Evolutionary conservation across 179 eudicot species (phyloP).

Genomic region (Nepenthes alata): DNA sequence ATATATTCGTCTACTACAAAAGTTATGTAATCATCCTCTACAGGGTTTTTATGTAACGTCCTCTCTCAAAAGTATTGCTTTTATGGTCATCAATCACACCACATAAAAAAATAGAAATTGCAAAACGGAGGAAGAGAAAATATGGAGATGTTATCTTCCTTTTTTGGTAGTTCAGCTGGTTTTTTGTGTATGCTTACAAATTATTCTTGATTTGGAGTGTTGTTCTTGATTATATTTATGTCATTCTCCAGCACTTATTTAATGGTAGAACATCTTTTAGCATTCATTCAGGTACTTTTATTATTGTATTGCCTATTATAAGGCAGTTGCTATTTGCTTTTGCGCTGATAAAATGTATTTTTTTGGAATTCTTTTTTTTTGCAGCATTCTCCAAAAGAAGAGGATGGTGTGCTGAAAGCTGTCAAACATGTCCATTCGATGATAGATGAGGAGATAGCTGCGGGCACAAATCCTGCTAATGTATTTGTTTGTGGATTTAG

Average conservation of each 20-base stretch:
- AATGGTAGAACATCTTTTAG: neutral
- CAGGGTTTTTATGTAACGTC: too few species aligned
- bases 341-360: neutral
- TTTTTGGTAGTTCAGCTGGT: too few species aligned
- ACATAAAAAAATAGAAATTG: too few species aligned
- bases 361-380: neutral
- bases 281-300: neutral
- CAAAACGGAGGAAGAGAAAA: too few species aligned
- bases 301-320: neutral
- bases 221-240: too few species aligned
- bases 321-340: neutral
- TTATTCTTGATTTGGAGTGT: too few species aligned
- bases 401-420: constrained; percentile 57
- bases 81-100: too few species aligned
- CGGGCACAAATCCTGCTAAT: constrained; percentile 71
- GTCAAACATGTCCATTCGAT: constrained; percentile 66
- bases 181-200: too few species aligned
- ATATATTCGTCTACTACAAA: too few species aligned
- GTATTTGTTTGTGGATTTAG: constrained; percentile 93
- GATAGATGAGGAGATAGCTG: constrained; percentile 81
- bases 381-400: constrained; percentile 90
- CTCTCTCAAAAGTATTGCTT: too few species aligned
- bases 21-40: too few species aligned
- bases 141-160: too few species aligned
- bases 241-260: neutral